These are phyloP conservation scores for Kodamaea arcana DNA, from an alignment of 1,139 yeast species.

Conservation along the genomic window DNA sequence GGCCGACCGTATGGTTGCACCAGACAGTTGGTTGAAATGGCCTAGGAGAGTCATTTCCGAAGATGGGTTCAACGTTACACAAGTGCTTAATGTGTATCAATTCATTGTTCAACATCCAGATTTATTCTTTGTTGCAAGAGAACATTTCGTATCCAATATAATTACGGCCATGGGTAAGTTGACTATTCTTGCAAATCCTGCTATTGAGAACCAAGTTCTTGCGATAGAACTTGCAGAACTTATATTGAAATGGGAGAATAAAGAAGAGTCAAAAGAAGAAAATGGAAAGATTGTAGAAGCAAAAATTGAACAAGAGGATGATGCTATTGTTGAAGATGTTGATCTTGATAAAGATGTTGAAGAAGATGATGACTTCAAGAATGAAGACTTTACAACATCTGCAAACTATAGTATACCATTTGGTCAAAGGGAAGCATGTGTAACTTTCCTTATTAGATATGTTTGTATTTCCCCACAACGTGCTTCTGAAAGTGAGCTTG, in stretches of 20 bases:
- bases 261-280: conserved; percentile 17
- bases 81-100: conserved; percentile 84
- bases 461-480: conserved; percentile 85
- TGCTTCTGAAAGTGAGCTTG: conserved; percentile 79
- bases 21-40: conserved; percentile 87
- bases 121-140: conserved; percentile 79
- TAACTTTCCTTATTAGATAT: conserved; percentile 84
- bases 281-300: not conserved
- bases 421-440: conserved; percentile 83
- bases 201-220: conserved; percentile 74
- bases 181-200: conserved; percentile 75
- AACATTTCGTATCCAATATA: conserved; percentile 82
- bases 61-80: conserved; percentile 78
- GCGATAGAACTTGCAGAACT: conserved; percentile 90
- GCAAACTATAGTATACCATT: conserved; percentile 61
- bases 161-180: conserved; percentile 95
- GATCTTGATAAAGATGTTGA: conserved; percentile 14
- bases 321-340: not conserved
- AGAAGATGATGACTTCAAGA: conserved; percentile 12
- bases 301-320: conserved; percentile 3
- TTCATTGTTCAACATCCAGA: conserved; percentile 85
- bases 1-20: conserved; percentile 62
- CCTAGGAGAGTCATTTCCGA: conserved; percentile 90
- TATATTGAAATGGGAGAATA: conserved; percentile 80
- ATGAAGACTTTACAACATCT: conserved; percentile 36